phyloP scores from a whole-genome alignment of 192 early-diverging fungal genomes.

The Coemansia sp. region DNA sequence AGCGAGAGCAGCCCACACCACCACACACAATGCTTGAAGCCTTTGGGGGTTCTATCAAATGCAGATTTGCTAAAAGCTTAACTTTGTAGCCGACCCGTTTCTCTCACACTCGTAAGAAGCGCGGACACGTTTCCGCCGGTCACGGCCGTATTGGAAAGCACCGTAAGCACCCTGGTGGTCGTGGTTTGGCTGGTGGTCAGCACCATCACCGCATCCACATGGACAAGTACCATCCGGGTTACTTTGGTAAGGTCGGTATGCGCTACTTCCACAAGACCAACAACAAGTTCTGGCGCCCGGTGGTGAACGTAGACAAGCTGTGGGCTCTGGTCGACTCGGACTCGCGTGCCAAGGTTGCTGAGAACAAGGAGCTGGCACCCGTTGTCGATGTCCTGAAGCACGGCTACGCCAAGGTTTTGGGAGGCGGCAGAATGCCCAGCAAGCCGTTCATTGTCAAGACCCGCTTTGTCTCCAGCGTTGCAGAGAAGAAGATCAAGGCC shows the following conservation, averaged over 20 bases:
- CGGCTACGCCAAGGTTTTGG: constrained; percentile 95
- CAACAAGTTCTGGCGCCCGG: constrained; percentile 80
- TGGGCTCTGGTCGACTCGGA: constrained; percentile 89
- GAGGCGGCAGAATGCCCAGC: constrained; percentile 84
- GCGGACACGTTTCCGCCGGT: constrained; percentile 99
- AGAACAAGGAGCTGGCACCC: constrained; percentile 84
- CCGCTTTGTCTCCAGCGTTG: constrained; percentile 83
- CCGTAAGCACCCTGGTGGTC: constrained; percentile 99
- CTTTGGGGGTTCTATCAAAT: too few relatives aligned
- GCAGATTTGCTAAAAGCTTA: too few relatives aligned
- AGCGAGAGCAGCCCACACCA: too few relatives aligned
- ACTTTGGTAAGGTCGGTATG: constrained; percentile 99
- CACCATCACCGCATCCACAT: constrained; percentile 99
- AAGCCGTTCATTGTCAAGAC: constrained; percentile 96
- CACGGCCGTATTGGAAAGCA: constrained; percentile 99
- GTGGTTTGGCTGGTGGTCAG: constrained; percentile 99
- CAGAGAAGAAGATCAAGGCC: constrained; percentile 99
- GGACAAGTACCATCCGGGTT: constrained; percentile 99
- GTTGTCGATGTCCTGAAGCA: constrained; percentile 82
- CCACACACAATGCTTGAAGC: too few relatives aligned
- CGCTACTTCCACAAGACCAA: constrained; percentile 96
- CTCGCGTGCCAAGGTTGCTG: constrained; percentile 74
- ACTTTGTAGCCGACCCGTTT: constrained; percentile 55
- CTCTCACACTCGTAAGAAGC: constrained; percentile 73
- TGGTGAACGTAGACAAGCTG: constrained; percentile 92